These are phyloP conservation scores for Mycogone perniciosa DNA, from an alignment of 2,329 filamentous ascomycete genomes.

Conservation along the genomic window DNA sequence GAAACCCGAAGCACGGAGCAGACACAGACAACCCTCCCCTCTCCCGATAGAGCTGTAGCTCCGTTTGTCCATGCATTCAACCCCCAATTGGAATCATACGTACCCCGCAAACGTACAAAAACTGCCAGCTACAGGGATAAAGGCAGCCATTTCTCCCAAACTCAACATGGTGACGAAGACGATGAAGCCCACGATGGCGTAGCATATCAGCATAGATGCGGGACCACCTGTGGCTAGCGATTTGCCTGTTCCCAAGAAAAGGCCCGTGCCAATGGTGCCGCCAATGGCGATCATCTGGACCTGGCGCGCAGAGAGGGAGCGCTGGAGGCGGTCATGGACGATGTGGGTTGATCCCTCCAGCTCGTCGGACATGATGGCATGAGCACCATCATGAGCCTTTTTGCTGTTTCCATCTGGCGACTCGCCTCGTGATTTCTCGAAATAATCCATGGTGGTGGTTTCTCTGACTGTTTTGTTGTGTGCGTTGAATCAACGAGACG, in stretches of 20 bases:
- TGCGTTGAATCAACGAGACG: too few relatives aligned
- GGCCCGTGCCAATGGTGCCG: conserved; percentile 53
- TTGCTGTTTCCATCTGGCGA: conserved; percentile 1
- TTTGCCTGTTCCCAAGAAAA: conserved; percentile 58
- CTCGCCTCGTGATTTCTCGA: conserved; percentile 1
- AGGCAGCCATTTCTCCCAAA: conserved; percentile 56
- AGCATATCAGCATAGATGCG: conserved; percentile 51
- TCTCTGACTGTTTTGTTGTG: not conserved
- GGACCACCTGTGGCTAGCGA: conserved; percentile 54
- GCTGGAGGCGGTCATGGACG: conserved; percentile 41
- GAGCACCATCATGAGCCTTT: not conserved
- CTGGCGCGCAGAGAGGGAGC: conserved; percentile 53
- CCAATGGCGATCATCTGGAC: conserved; percentile 63
- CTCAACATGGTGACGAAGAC: conserved; percentile 54
- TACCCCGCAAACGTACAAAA: conserved; percentile 44
- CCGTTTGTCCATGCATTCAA: not conserved
- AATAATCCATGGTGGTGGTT: not conserved
- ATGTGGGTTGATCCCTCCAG: conserved; percentile 13
- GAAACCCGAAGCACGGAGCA: not conserved
- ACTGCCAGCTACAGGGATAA: conserved; percentile 43
- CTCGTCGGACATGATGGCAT: conserved; percentile 3
- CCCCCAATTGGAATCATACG: conserved; percentile 19
- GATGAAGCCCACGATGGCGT: conserved; percentile 50
- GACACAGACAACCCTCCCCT: not conserved
- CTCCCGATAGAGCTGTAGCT: not conserved